Conservation (phyloP, 1,284 basidiomycete genomes). For the Vanrija sp. region DNA sequence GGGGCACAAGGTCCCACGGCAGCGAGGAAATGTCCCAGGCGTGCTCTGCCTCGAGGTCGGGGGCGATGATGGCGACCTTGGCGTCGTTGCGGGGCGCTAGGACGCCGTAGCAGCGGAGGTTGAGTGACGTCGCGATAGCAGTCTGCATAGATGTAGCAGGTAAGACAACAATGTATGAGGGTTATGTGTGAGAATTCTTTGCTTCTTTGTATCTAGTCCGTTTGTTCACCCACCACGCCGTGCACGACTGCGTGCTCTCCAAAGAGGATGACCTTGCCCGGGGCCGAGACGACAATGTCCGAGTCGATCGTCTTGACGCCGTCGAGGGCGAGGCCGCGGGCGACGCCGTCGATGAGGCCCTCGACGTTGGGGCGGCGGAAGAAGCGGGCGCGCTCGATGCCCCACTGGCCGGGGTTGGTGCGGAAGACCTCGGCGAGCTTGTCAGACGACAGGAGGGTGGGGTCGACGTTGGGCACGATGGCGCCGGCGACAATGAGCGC, state of each 20-base stretch:
- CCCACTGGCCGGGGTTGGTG: conserved; percentile 37
- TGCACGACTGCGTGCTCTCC: conserved; percentile 99
- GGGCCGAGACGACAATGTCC: conserved; percentile 77
- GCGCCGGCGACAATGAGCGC: conserved; percentile 90
- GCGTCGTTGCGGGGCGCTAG: conserved; percentile 70
- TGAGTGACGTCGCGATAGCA: conserved; percentile 90
- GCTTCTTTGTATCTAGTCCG: conserved; percentile 8
- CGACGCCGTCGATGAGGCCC: conserved; percentile 33
- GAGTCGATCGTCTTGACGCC: conserved; percentile 42
- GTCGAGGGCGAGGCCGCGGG: conserved; percentile 24
- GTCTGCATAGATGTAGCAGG: conserved; percentile 56
- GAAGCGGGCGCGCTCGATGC: conserved; percentile 42
- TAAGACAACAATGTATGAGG: conserved; percentile 5
- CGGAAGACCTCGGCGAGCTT: conserved; percentile 36
- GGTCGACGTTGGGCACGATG: conserved; percentile 52
- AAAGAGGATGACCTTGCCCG: conserved; percentile 97
- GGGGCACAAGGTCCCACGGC: conserved; percentile 73
- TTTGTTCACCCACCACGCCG: conserved; percentile 70
- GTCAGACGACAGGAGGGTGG: conserved; percentile 26
- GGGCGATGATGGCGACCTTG: conserved; percentile 71
- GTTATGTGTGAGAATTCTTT: conserved; percentile 12
- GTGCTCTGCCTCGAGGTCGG: conserved; percentile 74
- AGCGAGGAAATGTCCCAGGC: conserved; percentile 79
- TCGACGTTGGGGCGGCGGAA: conserved; percentile 38
- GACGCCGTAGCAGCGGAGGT: conserved; percentile 89